Conservation (phyloP, 2,329 filamentous ascomycete genomes). For the Aspergillus ruber region DNA sequence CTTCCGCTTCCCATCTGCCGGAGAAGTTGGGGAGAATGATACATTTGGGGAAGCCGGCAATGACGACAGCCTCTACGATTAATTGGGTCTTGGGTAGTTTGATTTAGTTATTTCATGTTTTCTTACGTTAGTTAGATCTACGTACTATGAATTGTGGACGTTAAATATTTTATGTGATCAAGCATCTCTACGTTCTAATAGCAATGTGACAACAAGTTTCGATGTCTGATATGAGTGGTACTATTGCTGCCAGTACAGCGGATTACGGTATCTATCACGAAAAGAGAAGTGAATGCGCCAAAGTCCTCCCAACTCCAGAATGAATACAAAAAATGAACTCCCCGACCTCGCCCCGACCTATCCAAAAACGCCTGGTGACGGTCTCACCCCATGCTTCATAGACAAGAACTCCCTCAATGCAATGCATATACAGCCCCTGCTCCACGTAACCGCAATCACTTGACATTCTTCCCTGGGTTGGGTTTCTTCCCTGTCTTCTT, state of each 20-base stretch:
- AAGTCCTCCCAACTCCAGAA: neutral
- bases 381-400: neutral
- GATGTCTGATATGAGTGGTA: constrained; percentile 16
- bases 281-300: neutral
- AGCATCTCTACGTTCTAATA: constrained; percentile 4
- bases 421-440: neutral
- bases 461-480: constrained; percentile 15
- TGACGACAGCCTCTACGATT: constrained; percentile 96
- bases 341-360: neutral
- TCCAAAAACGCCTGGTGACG: neutral
- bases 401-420: neutral
- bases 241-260: neutral
- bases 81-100: constrained; percentile 37
- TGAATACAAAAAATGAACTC: neutral
- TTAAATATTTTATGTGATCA: neutral
- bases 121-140: constrained; percentile 30
- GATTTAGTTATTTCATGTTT: constrained; percentile 35
- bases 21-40: constrained; percentile 49
- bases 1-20: constrained; percentile 84
- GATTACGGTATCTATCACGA: neutral
- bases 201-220: neutral
- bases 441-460: neutral
- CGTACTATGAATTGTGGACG: neutral
- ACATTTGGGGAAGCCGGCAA: constrained; percentile 80
- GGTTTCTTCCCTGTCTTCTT: constrained; percentile 21